Conservation (phyloP, 805 yeast genomes). For the Metschnikowia proteae region DNA sequence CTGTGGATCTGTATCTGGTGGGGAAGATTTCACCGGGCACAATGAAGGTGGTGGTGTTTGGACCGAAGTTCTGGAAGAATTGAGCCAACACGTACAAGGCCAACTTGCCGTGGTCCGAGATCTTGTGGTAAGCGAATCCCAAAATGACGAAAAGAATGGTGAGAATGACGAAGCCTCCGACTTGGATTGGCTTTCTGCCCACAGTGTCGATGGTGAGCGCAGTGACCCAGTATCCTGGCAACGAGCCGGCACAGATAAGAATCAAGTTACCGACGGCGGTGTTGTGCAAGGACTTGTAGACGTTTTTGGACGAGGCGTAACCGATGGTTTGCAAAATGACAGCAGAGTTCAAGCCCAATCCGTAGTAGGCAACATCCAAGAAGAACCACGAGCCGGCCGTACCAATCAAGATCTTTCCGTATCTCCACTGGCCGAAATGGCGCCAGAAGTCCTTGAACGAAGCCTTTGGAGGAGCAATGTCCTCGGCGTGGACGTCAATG, state of each 20-base stretch:
- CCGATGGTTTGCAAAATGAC: conserved; percentile 79
- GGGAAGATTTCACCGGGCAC: conserved; percentile 92
- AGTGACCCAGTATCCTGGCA: conserved; percentile 90
- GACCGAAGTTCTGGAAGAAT: conserved; percentile 90
- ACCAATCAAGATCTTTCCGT: conserved; percentile 78
- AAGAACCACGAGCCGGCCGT: conserved; percentile 91
- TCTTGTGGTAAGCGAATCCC: conserved; percentile 78
- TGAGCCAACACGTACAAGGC: conserved; percentile 78
- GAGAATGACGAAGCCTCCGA: conserved; percentile 68
- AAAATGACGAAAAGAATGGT: conserved; percentile 72
- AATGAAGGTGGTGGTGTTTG: conserved; percentile 87
- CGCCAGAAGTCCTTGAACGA: conserved; percentile 65
- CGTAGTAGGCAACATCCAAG: conserved; percentile 88
- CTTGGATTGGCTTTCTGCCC: conserved; percentile 84
- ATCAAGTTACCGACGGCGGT: conserved; percentile 90
- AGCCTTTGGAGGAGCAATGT: conserved; percentile 69
- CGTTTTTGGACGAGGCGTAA: conserved; percentile 66
- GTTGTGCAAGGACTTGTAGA: conserved; percentile 68
- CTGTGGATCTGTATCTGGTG: conserved; percentile 92
- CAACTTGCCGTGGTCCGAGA: conserved; percentile 62
- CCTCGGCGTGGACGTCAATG: conserved; percentile 35
- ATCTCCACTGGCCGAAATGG: conserved; percentile 85
- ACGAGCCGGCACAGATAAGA: conserved; percentile 89
- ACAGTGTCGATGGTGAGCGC: conserved; percentile 75
- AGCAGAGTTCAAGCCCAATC: conserved; percentile 81